Base-by-base conservation (phyloP, 495 filamentous ascomycete genomes). In the Acidiella bohemica region DNA sequence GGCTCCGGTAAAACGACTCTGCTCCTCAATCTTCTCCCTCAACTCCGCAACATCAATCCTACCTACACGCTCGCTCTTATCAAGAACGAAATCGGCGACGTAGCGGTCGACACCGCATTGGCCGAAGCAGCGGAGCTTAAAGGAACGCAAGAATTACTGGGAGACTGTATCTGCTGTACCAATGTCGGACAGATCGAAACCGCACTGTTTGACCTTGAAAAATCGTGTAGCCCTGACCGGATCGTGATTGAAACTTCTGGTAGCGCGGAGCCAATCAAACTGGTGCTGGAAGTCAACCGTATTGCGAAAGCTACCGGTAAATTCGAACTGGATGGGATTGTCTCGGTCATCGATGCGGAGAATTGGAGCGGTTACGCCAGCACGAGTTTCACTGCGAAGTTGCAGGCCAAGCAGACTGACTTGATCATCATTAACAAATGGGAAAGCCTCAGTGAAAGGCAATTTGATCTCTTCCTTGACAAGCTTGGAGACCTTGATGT, bases 141-240 rank as follows among this genome's bases (percentile, higher is more conserved):
- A n/a, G 88, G 84, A 39, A 86, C 92, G 13, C 76, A 77, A 51
- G 90, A 97, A 55, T 67, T 97, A 2, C 76, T 96, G 14, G 88
- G 92, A 54, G 90, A 90, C 46, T 97, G 90, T 60, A 95, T 97
- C 55, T 97, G 90, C 68, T 97, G 90, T 64, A 97, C 95, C 55
- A 78, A 95, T 12, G 86, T 97, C 37, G 90, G 90, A 2, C 81
- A 90, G 59, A 72, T 97, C 18, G 71, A 73, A 50, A 72, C 79
- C 36, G 88, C 88, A 0, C 75, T 97, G 2, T 57, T 71, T 3
- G 72, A 84, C 39, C 75, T 96, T 11, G 66, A 68, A 33, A 54
- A 62, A 27, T 63, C 69, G 26, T 65, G 74, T 10, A 21, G 46
- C 0, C 87, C 84, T 0, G 81, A 94, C 56, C 70, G 90, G 17